A percentile compares a stretch with the other conserved stretches of the same genome.
Evolutionary conservation across 768 basidiomycete species (phyloP).

Genomic region (Clitopilus passeckerianus): DNA sequence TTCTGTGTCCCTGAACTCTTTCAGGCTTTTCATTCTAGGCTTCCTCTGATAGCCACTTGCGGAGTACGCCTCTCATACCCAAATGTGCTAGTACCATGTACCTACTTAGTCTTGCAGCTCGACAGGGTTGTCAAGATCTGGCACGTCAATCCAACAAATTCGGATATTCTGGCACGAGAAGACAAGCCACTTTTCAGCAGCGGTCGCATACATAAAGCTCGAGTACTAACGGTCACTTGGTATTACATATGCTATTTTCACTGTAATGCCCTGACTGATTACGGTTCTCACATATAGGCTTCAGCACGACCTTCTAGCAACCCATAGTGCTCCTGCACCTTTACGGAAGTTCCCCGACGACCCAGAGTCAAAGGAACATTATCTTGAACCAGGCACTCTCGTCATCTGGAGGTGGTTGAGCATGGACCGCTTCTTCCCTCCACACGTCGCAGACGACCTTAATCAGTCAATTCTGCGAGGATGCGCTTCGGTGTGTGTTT

Average conservation of each 20-base stretch:
- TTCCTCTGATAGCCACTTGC: conserved; percentile 71
- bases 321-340: conserved; percentile 49
- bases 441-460: conserved; percentile 22
- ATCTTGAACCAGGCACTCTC: conserved; percentile 44
- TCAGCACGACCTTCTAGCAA: conserved; percentile 45
- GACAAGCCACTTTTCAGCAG: conserved; percentile 79
- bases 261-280: not conserved
- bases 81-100: not conserved
- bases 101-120: conserved; percentile 35
- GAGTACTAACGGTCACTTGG: conserved; percentile 64
- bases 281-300: conserved; percentile 37
- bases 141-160: conserved; percentile 40
- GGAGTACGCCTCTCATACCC: conserved; percentile 44
- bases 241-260: conserved; percentile 12
- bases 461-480: conserved; percentile 41
- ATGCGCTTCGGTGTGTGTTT: conserved; percentile 50
- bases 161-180: conserved; percentile 43
- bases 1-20: not conserved
- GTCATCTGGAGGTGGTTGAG: conserved; percentile 68
- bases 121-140: conserved; percentile 77
- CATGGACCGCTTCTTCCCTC: conserved; percentile 60
- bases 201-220: conserved; percentile 57
- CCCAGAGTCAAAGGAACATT: conserved; percentile 17
- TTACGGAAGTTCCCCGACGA: conserved; percentile 27
- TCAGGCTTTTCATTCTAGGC: conserved; percentile 63